Conservation (phyloP, 208 protist species). For the Trichomonas vaginalis region DNA sequence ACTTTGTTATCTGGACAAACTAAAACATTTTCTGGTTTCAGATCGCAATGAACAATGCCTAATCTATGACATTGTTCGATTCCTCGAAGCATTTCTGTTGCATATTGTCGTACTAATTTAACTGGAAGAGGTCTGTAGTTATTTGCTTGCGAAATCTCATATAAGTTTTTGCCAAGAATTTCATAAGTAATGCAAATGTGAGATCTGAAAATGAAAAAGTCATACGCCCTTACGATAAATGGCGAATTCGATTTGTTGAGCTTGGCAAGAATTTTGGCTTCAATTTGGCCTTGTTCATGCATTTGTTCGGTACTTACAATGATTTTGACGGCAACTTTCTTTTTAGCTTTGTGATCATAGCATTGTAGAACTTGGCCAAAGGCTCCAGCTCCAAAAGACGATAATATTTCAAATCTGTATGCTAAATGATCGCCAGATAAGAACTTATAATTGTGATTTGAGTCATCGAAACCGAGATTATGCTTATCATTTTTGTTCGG, state of each 20-base stretch:
- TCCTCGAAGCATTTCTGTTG: constrained; percentile 29
- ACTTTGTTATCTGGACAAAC: neutral
- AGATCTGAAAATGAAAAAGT: constrained; percentile 32
- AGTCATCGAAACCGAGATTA: neutral
- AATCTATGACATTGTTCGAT: constrained; percentile 15
- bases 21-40: constrained; percentile 53
- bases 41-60: constrained; percentile 35
- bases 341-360: constrained; percentile 53
- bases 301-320: constrained; percentile 40
- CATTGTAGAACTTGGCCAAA: constrained; percentile 69
- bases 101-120: constrained; percentile 31
- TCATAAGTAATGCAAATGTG: constrained; percentile 44
- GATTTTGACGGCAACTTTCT: constrained; percentile 52
- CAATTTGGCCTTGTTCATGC: constrained; percentile 27
- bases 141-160: constrained; percentile 32
- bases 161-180: constrained; percentile 38
- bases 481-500: neutral
- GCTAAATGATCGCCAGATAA: neutral
- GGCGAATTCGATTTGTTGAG: neutral
- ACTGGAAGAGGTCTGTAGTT: constrained; percentile 32
- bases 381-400: constrained; percentile 55
- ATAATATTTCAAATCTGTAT: constrained; percentile 65
- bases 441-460: neutral
- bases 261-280: constrained; percentile 25
- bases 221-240: neutral